Evolutionary conservation across 1,284 basidiomycete genomes (phyloP), one percentile per base, ranked within the genome.

Genomic region (Melanopsichium pennsylvanicum): DNA sequence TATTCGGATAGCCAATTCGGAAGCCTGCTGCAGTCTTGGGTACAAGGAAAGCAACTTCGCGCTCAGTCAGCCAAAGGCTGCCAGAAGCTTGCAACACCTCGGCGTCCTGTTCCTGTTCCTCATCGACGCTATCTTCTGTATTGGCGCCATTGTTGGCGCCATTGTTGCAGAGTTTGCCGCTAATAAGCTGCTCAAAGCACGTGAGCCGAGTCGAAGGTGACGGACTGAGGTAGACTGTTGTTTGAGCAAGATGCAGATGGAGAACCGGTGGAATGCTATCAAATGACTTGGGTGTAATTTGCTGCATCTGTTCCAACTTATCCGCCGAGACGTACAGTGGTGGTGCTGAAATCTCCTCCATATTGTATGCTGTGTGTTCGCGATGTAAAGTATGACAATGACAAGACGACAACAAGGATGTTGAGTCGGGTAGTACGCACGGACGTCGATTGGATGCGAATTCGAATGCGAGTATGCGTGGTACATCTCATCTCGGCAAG

Each of bases 31-130:
- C 19, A 4, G 43, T 18, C 8, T 49, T 41, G 10, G 39, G 16
- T 0, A 71, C 48, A 12, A 79, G 45, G 44, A 79, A 78, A 1
- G 70, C 66, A 4, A 80, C 16, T 33, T 71, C 58, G 26, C 42
- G 36, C 34, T 76, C 67, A n/a, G 73, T 74, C 7, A 74, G 57
- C 66, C 66, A 76, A 15, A 76, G 60, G 33, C 54, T 22, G 3
- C 70, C 74, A 1, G 11, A 3, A 15, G 58, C 54, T 13, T 52
- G 33, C 6, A 55, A 55, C 2, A 70, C 67, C 13, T 58, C 59
- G 15, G 49, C 45, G 6, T 47, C 49, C 18, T 54, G 37, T 0
- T 50, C 56, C 3, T 50, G 50, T 3, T 46, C 33, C 0, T 41
- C 39, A 7, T 29, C 23, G 19, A 23, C 23, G 1, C 12, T 33